Percentiles rank a stretch among this genome's conserved stretches.
Conservation (phyloP, 129 eudicot species). For the sunflower (Helianthus annuus) region DNA sequence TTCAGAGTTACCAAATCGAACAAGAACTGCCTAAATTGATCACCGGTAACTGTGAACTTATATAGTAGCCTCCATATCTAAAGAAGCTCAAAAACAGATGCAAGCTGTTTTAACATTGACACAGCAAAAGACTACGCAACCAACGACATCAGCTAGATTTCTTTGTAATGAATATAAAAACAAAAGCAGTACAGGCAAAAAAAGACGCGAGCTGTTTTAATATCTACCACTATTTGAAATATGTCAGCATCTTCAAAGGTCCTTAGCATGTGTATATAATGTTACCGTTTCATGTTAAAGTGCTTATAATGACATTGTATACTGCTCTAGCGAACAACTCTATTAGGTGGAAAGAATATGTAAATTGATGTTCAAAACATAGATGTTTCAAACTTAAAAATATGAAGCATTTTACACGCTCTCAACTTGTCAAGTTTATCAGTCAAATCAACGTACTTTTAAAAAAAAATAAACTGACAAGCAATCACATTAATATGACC, state of each 20-base stretch:
- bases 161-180: slow-evolving; percentile 12
- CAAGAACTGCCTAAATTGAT: neutral
- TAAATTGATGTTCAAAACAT: slow-evolving; percentile 14
- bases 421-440: neutral
- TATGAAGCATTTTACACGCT: slow-evolving; percentile 10
- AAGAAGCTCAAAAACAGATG: neutral
- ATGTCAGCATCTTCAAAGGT: slow-evolving; percentile 17
- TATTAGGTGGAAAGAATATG: slow-evolving; percentile 8
- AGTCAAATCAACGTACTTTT: slow-evolving; percentile 5
- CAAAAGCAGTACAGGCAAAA: neutral
- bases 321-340: slow-evolving; percentile 7
- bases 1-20: neutral
- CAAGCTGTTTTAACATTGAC: neutral
- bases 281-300: slow-evolving; percentile 19
- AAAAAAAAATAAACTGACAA: slow-evolving; percentile 1
- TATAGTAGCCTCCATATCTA: neutral
- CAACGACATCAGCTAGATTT: neutral
- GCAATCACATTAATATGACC: slow-evolving; percentile 14
- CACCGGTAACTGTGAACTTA: neutral
- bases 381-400: slow-evolving; percentile 17
- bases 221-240: slow-evolving; percentile 13
- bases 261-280: slow-evolving; percentile 12
- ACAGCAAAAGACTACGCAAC: slow-evolving; percentile 10
- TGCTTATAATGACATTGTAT: slow-evolving; percentile 10
- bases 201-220: neutral